A percentile compares a stretch with the other conserved stretches of the same genome.
These are phyloP conservation scores for Trichosporon coremiiforme DNA, from an alignment of 1,284 basidiomycete genomes.

Conservation along the genomic window DNA sequence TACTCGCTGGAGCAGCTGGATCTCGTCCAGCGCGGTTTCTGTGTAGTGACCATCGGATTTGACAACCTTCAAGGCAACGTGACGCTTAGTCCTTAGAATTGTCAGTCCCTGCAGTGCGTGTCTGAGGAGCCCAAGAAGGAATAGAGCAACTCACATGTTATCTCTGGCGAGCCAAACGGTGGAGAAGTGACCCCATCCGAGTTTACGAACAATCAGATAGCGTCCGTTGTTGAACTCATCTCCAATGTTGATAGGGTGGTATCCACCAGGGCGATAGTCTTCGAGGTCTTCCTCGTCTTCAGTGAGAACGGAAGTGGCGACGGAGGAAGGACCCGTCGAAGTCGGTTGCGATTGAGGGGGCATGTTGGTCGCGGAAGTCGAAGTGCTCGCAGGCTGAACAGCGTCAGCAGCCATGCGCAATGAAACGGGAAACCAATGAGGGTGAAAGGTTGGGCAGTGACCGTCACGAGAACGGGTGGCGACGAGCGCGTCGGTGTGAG, in stretches of 20 bases:
- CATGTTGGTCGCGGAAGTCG: conserved; percentile 21
- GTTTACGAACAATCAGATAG: conserved; percentile 89
- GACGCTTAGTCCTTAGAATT: conserved; percentile 74
- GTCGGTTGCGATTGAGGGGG: conserved; percentile 27
- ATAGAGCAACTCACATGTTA: conserved; percentile 66
- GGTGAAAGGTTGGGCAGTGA: neutral
- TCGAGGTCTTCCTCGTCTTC: conserved; percentile 58
- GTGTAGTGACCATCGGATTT: conserved; percentile 97
- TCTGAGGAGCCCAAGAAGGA: neutral
- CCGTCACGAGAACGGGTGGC: neutral
- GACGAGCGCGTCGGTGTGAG: neutral
- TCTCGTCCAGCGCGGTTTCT: conserved; percentile 97
- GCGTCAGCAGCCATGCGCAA: neutral
- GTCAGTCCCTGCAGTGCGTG: neutral
- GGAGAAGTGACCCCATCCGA: conserved; percentile 97
- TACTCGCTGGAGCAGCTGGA: conserved; percentile 93
- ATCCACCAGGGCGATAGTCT: conserved; percentile 87
- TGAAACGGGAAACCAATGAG: neutral
- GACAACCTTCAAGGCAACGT: conserved; percentile 98
- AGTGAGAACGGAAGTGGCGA: conserved; percentile 53
- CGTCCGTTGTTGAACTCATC: conserved; percentile 85
- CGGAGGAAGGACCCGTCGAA: conserved; percentile 40
- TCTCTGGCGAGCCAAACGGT: conserved; percentile 92
- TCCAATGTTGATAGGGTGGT: conserved; percentile 94
- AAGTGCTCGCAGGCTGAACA: neutral